Conservation (phyloP, 306 rosid species). For the Vigna radiata region DNA sequence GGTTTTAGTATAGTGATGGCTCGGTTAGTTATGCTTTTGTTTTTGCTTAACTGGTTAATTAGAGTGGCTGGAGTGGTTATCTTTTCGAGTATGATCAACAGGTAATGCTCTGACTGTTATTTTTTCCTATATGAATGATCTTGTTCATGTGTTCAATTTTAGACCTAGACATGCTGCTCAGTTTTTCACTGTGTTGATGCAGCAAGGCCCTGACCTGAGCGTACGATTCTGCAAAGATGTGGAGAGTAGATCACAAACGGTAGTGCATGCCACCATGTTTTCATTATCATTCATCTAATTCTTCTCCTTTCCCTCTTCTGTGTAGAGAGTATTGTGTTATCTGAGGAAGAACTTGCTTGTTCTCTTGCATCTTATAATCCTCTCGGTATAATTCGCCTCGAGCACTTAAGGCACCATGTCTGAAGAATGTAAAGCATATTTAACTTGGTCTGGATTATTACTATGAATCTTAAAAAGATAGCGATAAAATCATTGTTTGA, state of each 20-base stretch:
- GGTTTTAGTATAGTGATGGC: not conserved
- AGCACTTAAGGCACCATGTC: slow-evolving; percentile 14
- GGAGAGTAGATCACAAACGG: slow-evolving; percentile 88
- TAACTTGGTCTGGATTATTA: slow-evolving; percentile 7
- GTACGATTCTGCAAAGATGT: slow-evolving; percentile 94
- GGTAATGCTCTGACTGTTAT: slow-evolving; percentile 58
- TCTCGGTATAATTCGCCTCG: not conserved
- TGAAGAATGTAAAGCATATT: not conserved
- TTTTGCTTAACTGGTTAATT: slow-evolving; percentile 55
- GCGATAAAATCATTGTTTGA: not conserved
- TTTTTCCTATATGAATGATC: slow-evolving; percentile 6
- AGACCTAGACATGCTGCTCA: slow-evolving; percentile 39
- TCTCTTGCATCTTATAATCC: not conserved
- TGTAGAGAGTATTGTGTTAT: slow-evolving; percentile 21
- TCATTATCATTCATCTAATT: slow-evolving; percentile 25
- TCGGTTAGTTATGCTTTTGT: slow-evolving; percentile 17
- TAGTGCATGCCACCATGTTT: slow-evolving; percentile 52
- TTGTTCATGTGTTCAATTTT: slow-evolving; percentile 30
- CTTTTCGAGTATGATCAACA: slow-evolving; percentile 67
- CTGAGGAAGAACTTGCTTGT: not conserved
- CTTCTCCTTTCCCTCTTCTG: not conserved
- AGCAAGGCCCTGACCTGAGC: slow-evolving; percentile 77
- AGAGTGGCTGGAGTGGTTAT: slow-evolving; percentile 86
- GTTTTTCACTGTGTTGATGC: slow-evolving; percentile 43
- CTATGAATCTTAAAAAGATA: slow-evolving; percentile 14